Evolutionary conservation across 2,329 filamentous ascomycete species (phyloP).

Genomic region (Aspergillus tubingensis): DNA sequence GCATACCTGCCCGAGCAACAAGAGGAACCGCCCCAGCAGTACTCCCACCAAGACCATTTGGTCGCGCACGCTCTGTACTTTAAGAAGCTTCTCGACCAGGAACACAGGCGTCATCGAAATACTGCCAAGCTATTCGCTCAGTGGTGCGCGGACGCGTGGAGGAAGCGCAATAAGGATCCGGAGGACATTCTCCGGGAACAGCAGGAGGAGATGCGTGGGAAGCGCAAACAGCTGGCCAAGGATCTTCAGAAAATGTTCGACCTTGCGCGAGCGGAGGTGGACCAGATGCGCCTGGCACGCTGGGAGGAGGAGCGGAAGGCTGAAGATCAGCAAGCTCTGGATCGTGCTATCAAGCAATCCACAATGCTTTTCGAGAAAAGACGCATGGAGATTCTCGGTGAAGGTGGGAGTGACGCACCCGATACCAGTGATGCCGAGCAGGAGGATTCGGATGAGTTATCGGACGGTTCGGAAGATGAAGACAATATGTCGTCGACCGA

Average conservation of each 20-base stretch:
- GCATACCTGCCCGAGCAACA: constrained; percentile 71
- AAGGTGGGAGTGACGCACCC: constrained; percentile 69
- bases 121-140: constrained; percentile 75
- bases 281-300: constrained; percentile 56
- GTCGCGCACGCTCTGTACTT: constrained; percentile 78
- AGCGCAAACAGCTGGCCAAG: constrained; percentile 71
- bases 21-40: constrained; percentile 75
- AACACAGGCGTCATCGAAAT: constrained; percentile 75
- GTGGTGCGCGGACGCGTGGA: constrained; percentile 46
- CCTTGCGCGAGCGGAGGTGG: constrained; percentile 59
- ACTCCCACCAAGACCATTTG: constrained; percentile 84
- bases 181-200: constrained; percentile 84
- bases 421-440: constrained; percentile 60
- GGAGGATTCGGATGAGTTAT: constrained; percentile 38
- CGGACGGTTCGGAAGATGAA: constrained; percentile 61
- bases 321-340: constrained; percentile 55
- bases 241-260: constrained; percentile 65
- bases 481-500: constrained; percentile 52
- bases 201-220: constrained; percentile 63
- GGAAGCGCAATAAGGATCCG: constrained; percentile 45
- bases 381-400: constrained; percentile 47
- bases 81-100: constrained; percentile 73
- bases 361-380: constrained; percentile 52
- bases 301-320: constrained; percentile 60
- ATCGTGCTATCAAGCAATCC: constrained; percentile 55